Percentiles rank a stretch among this genome's conserved stretches.
These are phyloP conservation scores for Amylocarpus encephaloides DNA, from an alignment of 2,329 filamentous ascomycete species.

Conservation along the genomic window DNA sequence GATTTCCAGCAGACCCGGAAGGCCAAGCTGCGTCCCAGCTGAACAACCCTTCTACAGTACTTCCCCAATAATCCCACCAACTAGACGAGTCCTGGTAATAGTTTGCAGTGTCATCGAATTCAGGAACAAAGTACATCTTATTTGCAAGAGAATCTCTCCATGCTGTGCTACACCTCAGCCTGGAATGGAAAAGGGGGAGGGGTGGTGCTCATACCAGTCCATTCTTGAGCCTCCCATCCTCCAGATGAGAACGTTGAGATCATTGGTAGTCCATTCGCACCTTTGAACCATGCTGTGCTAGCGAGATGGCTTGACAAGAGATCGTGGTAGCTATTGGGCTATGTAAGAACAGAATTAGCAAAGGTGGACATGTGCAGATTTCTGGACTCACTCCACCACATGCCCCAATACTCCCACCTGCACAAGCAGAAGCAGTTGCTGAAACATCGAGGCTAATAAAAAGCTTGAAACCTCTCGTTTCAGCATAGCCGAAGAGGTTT, in stretches of 20 bases:
- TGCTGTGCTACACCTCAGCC: neutral
- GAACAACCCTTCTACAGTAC: conserved; percentile 33
- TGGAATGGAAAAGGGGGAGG: neutral
- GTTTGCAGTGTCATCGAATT: conserved; percentile 27
- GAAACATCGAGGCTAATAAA: conserved; percentile 35
- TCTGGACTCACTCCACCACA: neutral
- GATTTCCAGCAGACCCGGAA: conserved; percentile 27
- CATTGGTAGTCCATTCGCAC: conserved; percentile 26
- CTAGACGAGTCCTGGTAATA: conserved; percentile 30
- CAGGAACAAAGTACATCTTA: conserved; percentile 32
- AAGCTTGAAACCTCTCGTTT: conserved; percentile 30
- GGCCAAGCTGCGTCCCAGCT: conserved; percentile 37
- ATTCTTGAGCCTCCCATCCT: neutral
- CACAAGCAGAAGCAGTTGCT: conserved; percentile 7
- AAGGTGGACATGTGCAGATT: neutral
- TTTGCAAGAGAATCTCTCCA: neutral
- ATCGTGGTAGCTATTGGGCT: neutral
- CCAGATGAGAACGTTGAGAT: conserved; percentile 14
- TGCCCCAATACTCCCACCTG: neutral
- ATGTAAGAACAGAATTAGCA: neutral
- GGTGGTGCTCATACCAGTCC: neutral
- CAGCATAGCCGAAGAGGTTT: conserved; percentile 31
- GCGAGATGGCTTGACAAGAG: neutral
- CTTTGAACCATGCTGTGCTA: conserved; percentile 27
- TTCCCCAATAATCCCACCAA: conserved; percentile 30